These are phyloP conservation scores for Aspergillus japonicus DNA, from an alignment of 2,329 filamentous ascomycete genomes.

Conservation along the genomic window DNA sequence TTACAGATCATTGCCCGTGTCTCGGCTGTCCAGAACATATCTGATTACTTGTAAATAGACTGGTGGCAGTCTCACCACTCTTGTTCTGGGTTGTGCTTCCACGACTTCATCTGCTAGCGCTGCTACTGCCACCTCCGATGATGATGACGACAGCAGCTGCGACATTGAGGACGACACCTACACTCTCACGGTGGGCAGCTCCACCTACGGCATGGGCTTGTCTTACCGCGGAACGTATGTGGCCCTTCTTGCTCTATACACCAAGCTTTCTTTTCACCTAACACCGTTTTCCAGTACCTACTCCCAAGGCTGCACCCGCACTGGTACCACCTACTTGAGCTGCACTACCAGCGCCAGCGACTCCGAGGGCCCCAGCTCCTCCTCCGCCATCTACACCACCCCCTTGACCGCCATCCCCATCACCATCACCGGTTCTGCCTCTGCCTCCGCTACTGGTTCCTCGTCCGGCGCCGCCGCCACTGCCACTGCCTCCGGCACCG, in stretches of 20 bases:
- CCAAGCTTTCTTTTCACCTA: slow-evolving; percentile 1
- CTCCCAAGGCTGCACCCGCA: background rate
- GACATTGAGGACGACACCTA: background rate
- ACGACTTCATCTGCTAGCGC: background rate
- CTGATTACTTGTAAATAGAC: background rate
- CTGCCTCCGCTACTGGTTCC: slow-evolving; percentile 17
- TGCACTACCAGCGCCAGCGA: slow-evolving; percentile 11
- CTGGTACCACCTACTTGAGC: background rate
- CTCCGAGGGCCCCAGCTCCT: background rate
- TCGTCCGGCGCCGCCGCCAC: slow-evolving; percentile 16
- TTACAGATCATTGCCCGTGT: background rate
- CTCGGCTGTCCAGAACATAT: background rate
- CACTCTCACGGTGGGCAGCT: background rate
- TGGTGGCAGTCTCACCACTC: slow-evolving; percentile 1
- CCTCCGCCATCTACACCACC: slow-evolving; percentile 18
- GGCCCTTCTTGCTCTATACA: background rate
- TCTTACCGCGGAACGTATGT: background rate
- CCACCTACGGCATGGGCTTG: background rate
- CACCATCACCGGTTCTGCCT: slow-evolving; percentile 25
- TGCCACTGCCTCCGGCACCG: slow-evolving; percentile 2
- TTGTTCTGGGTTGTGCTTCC: background rate
- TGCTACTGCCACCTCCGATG: background rate
- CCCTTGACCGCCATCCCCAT: slow-evolving; percentile 13
- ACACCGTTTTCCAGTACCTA: background rate
- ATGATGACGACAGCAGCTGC: background rate